Evolutionary conservation across 257 asterid genomes (phyloP), one percentile per base, ranked within the genome.

Genomic region (Solanum acaule): DNA sequence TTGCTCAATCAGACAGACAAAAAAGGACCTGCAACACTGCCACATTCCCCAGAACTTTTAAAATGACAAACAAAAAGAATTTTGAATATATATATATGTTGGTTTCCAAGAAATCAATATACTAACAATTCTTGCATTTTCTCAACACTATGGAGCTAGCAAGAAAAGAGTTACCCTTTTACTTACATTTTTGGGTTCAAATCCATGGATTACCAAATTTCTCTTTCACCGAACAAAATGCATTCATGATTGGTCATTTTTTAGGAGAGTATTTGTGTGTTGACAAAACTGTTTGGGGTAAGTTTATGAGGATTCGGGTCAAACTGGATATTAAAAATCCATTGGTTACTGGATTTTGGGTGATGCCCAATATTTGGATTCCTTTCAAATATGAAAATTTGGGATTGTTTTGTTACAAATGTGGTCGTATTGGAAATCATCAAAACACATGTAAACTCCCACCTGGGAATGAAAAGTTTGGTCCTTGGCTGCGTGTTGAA

Each of bases 331-430:
- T 88, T 29, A 34, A 82, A 84, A 85, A 73, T 56, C 89, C 93
- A 7, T 16, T 91, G 20, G 15, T 67, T 3, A 63, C 85, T 44
- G 93, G 91, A 29, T 89, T 85, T 70, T 89, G 91, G 91, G 85
- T 88, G 6, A 8, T 61, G 14, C 34, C 34, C 16, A 87, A 87
- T 37, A 35, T 89, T 16, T 91, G 90, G 90, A 34, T 89, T 59
- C 88, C 76, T 22, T 91, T 90, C 75, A 90, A 86, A 88, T 90
- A 91, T 37, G 93, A 91, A 46, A 89, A 88, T 12, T 59, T 91
- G 79, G 90, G 87, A 14, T 16, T 27, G 3, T 90, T 88, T 56
- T 38, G 44, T 38, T 38, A 38, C 44, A 85, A 85, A 71, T 90
- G 91, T 76, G 90, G 93, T 2, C 70, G 90, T 15, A 90, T 88